Base-by-base conservation (phyloP, 306 rosid genomes). In the Quercus cerris region DNA sequence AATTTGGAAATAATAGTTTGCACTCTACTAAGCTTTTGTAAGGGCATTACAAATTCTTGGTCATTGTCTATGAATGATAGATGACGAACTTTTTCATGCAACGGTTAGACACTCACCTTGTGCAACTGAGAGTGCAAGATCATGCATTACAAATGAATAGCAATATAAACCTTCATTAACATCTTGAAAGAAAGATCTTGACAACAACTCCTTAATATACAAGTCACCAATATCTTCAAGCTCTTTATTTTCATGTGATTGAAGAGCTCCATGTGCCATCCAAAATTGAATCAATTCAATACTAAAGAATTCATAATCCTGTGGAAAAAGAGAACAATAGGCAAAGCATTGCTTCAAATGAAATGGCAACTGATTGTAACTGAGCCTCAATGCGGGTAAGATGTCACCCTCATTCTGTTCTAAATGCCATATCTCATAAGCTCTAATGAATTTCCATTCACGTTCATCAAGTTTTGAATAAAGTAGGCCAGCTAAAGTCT, bases 181-280 rank as follows among this genome's bases (percentile, higher is more conserved):
- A 35, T 35, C 0, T 35, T 35, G 44, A 35, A 35, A 35, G 44
- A 35, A 35, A 35, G 44, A 35, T 35, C 44, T 35, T 35, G 44
- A 35, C 44, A 6, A 35, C 44, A 35, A 35, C 44, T 35, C 44
- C 44, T 35, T 35, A 6, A 35, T 35, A 35, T 6, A 35, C 44
- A 35, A 35, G 44, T 6, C 9, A 35, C 44, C 44, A 6, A 35
- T 35, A 35, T 35, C 44, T 35, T 35, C 44, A 35, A 35, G 44
- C 44, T 35, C 44, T 35, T 35, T 35, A 35, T 35, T 35, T 35
- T 35, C 44, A 35, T 35, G 14, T 70, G 80, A 57, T 27, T 64
- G 81, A 44, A 73, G 78, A 68, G 72, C 35, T 28, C 80, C 85
- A 1, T 63, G 79, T 31, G 85, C 79, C 82, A 78, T 77, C 85